phyloP scores from a whole-genome alignment of 257 asterid species.

The Nicotiana sylvestris region DNA sequence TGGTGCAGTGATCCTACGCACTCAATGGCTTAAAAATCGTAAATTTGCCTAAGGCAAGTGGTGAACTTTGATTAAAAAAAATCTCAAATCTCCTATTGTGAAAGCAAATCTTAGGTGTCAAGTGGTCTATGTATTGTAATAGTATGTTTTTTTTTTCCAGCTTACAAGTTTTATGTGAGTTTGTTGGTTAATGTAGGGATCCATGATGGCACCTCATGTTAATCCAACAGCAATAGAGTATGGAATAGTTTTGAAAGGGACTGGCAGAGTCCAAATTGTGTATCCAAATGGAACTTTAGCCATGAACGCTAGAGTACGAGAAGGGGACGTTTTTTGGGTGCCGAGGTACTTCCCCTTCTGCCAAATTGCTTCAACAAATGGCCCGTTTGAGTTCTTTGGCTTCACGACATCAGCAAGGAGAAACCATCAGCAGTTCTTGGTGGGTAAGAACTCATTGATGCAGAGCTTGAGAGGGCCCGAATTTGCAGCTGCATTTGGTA shows the following conservation, averaged over 20 bases:
- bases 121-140: neutral
- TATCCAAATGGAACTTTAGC: constrained; percentile 73
- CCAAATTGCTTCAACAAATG: constrained; percentile 72
- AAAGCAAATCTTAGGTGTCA: neutral
- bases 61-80: too few relatives aligned
- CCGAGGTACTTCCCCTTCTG: constrained; percentile 85
- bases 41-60: too few relatives aligned
- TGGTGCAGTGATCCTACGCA: too few relatives aligned
- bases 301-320: constrained; percentile 61
- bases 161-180: neutral
- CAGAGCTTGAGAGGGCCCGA: constrained; percentile 54
- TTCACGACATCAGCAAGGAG: constrained; percentile 65
- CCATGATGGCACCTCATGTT: constrained; percentile 93
- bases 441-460: constrained; percentile 54
- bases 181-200: constrained; percentile 41
- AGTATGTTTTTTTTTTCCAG: too few relatives aligned
- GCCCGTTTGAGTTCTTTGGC: constrained; percentile 80
- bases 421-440: constrained; percentile 78
- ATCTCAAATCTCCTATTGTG: neutral
- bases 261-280: constrained; percentile 57
- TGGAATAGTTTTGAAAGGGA: constrained; percentile 61
- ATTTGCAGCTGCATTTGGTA: constrained; percentile 63
- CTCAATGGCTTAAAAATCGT: too few relatives aligned
- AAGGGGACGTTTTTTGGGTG: constrained; percentile 74
- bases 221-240: constrained; percentile 72